phyloP scores from a whole-genome alignment of 2,329 filamentous ascomycete genomes.

The Cytospora leucostoma region DNA sequence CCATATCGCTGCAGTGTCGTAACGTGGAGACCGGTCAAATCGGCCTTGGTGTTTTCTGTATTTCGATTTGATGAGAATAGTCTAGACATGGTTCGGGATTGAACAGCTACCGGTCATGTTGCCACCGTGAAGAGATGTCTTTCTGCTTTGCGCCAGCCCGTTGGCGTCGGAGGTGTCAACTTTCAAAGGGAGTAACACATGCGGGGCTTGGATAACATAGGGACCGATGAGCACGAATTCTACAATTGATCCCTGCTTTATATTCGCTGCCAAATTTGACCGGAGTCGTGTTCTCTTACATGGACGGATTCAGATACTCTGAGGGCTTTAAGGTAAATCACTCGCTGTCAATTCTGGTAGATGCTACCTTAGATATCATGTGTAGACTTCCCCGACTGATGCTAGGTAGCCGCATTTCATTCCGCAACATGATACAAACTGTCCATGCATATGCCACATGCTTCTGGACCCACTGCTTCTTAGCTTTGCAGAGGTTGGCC shows the following conservation, averaged over 20 bases:
- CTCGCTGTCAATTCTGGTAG: neutral
- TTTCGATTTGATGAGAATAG: neutral
- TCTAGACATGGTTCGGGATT: neutral
- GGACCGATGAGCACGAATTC: too few species aligned
- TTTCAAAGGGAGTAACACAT: too few species aligned
- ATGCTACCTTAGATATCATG: neutral
- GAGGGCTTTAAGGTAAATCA: neutral
- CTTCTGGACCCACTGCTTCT: conserved; percentile 2
- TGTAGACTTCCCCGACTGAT: neutral
- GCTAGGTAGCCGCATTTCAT: neutral
- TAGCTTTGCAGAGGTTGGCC: conserved; percentile 54
- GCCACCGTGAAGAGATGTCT: neutral
- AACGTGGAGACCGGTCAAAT: neutral
- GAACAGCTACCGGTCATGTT: neutral
- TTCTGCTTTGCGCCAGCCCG: neutral
- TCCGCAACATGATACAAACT: neutral
- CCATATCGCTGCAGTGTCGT: neutral
- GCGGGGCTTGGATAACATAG: too few species aligned
- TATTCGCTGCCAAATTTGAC: neutral
- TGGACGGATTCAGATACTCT: neutral
- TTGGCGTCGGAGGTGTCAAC: neutral
- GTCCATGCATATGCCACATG: neutral
- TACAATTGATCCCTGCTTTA: neutral
- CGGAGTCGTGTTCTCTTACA: neutral
- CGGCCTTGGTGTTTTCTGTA: neutral